phyloP scores from a whole-genome alignment of 73 alveolate genomes.

The Halteria grandinella region DNA sequence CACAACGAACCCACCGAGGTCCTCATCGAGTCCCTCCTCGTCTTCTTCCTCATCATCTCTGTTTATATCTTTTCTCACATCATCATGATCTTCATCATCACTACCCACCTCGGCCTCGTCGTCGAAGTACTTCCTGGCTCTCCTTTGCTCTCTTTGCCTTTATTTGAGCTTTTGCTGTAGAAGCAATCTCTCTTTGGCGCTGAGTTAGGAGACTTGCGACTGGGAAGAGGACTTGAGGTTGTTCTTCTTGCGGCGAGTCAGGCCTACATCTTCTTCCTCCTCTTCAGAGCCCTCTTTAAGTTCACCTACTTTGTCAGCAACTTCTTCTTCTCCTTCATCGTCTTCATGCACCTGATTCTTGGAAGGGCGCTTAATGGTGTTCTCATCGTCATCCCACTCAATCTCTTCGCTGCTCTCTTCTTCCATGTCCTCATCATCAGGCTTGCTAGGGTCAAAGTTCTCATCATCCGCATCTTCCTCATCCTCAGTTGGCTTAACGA shows the following conservation, averaged over 20 bases:
- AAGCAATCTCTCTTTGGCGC: conserved; percentile 11
- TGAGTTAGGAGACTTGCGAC: background rate
- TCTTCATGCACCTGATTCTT: background rate
- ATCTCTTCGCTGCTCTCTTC: too few species aligned
- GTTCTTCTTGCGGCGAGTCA: background rate
- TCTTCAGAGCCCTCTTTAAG: background rate
- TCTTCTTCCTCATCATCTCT: conserved; percentile 52
- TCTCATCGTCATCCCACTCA: too few species aligned
- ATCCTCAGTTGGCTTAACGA: background rate
- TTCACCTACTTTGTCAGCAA: background rate
- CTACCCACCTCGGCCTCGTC: conserved; percentile 67
- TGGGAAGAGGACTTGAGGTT: background rate
- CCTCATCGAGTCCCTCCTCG: conserved; percentile 25
- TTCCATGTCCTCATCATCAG: background rate
- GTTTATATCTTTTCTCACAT: conserved; percentile 34
- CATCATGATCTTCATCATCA: conserved; percentile 66
- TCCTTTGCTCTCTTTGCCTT: background rate
- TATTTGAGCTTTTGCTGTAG: background rate
- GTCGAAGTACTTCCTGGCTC: conserved; percentile 32
- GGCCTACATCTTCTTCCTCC: background rate
- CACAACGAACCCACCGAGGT: conserved; percentile 49
- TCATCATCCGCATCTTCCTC: background rate
- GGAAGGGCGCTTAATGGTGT: too few species aligned
- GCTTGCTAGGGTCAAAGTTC: background rate
- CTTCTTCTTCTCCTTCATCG: background rate